Evolutionary conservation across 1,284 basidiomycete species (phyloP).

Genomic region (Cutaneotrichosporon daszewskae): DNA sequence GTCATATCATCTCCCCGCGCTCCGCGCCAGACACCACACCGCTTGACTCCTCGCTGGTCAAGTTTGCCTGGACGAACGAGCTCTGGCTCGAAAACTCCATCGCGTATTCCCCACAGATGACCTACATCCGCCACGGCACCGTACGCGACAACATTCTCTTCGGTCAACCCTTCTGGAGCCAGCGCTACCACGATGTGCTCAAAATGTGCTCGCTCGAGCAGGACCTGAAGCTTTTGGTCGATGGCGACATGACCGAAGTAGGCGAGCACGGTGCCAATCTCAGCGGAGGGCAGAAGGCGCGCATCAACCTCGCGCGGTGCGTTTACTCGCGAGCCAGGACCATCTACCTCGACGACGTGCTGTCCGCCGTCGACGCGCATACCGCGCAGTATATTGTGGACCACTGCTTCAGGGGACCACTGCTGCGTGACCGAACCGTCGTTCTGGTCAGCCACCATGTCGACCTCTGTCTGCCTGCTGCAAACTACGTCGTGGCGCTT

Average conservation of each 20-base stretch:
- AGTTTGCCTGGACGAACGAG: constrained; percentile 23
- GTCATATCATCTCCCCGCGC: constrained; percentile 25
- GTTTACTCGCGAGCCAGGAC: constrained; percentile 70
- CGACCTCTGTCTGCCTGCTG: constrained; percentile 47
- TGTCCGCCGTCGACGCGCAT: constrained; percentile 47
- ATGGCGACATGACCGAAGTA: constrained; percentile 61
- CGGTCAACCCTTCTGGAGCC: constrained; percentile 44
- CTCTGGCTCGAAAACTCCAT: constrained; percentile 37
- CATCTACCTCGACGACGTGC: constrained; percentile 50
- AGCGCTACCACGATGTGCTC: constrained; percentile 40
- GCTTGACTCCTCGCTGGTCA: constrained; percentile 13
- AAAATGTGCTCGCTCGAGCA: constrained; percentile 35
- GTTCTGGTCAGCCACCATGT: constrained; percentile 71
- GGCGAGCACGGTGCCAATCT: constrained; percentile 73
- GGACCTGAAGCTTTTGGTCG: constrained; percentile 39
- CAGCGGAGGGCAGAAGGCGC: constrained; percentile 56
- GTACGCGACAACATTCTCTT: constrained; percentile 47
- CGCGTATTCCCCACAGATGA: constrained; percentile 44
- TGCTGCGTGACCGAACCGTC: constrained; percentile 60
- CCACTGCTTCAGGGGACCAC: constrained; percentile 48
- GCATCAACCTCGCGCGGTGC: constrained; percentile 72
- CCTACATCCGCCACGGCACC: constrained; percentile 45
- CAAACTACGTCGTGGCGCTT: constrained; percentile 54
- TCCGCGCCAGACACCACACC: constrained; percentile 28
- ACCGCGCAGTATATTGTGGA: constrained; percentile 41